Percentiles rank a stretch among this genome's conserved stretches.
These are phyloP conservation scores for Geotrichum siamense DNA, from an alignment of 1,139 yeast species.

Conservation along the genomic window DNA sequence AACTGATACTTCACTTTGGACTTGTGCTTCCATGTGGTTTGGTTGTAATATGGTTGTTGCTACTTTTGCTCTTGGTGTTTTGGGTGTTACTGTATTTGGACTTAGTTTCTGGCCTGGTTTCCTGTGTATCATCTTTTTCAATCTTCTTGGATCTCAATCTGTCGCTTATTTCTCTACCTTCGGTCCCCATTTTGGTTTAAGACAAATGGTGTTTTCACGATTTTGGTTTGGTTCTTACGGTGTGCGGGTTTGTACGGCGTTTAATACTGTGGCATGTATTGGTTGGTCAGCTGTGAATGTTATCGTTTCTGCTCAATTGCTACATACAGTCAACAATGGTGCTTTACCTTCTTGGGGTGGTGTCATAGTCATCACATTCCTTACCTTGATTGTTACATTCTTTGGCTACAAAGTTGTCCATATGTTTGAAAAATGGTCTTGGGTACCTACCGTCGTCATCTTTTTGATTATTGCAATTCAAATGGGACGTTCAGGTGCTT, in stretches of 20 bases:
- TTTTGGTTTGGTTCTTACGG: constrained; percentile 69
- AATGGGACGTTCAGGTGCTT: constrained; percentile 57
- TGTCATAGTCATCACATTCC: constrained; percentile 60
- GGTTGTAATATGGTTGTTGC: constrained; percentile 88
- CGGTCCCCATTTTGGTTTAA: constrained; percentile 78
- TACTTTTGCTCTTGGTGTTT: constrained; percentile 71
- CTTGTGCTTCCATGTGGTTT: constrained; percentile 85
- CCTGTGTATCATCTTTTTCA: constrained; percentile 61
- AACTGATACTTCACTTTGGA: constrained; percentile 52
- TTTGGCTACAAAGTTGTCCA: constrained; percentile 84
- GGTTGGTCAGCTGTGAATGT: constrained; percentile 96
- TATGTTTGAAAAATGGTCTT: constrained; percentile 72
- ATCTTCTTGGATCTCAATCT: constrained; percentile 60
- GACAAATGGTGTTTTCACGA: constrained; percentile 80
- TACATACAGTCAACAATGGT: constrained; percentile 62
- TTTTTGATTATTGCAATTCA: constrained; percentile 75
- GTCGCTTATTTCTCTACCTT: constrained; percentile 79
- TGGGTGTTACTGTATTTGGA: constrained; percentile 50
- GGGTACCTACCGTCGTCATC: constrained; percentile 72
- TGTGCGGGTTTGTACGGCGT: constrained; percentile 66
- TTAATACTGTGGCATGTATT: constrained; percentile 77
- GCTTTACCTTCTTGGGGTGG: constrained; percentile 88
- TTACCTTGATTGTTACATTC: constrained; percentile 66
- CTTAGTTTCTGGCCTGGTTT: constrained; percentile 60
- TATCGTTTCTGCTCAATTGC: constrained; percentile 79